phyloP scores from a whole-genome alignment of 345 rosid genomes.

The Rhizophora apiculata region DNA sequence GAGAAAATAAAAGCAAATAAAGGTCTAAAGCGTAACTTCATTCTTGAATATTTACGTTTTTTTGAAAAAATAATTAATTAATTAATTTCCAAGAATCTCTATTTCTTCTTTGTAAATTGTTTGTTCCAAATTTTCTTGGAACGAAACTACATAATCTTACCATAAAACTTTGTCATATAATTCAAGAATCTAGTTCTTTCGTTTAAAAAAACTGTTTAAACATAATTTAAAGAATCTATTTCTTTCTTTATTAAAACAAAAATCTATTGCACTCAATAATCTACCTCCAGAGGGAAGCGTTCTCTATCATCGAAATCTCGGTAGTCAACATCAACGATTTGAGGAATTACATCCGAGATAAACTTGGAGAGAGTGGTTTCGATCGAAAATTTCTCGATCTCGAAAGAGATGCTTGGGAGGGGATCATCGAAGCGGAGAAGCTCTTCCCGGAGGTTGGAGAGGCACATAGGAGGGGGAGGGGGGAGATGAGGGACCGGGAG shows the following conservation, averaged over 20 bases:
- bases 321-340: slow-evolving; percentile 31
- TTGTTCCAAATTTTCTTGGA: too few relatives aligned
- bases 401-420: slow-evolving; percentile 23
- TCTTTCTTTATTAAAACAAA: not conserved
- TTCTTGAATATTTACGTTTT: too few relatives aligned
- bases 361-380: slow-evolving; percentile 56
- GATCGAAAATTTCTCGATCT: slow-evolving; percentile 40
- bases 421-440: slow-evolving; percentile 34
- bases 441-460: slow-evolving; percentile 19
- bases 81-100: too few relatives aligned
- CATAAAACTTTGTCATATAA: too few relatives aligned
- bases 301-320: slow-evolving; percentile 24
- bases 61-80: too few relatives aligned
- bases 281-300: not conserved
- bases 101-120: too few relatives aligned
- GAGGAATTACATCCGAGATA: slow-evolving; percentile 51
- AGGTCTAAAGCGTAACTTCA: too few relatives aligned
- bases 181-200: too few relatives aligned
- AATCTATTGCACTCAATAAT: not conserved
- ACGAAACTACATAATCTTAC: too few relatives aligned
- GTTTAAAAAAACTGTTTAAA: too few relatives aligned
- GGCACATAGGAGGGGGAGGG: slow-evolving; percentile 27
- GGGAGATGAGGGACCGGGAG: slow-evolving; percentile 52
- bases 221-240: too few relatives aligned
- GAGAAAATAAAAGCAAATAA: too few relatives aligned